phyloP scores from a whole-genome alignment of 257 asterid genomes.

The Solanum bukasovii region DNA sequence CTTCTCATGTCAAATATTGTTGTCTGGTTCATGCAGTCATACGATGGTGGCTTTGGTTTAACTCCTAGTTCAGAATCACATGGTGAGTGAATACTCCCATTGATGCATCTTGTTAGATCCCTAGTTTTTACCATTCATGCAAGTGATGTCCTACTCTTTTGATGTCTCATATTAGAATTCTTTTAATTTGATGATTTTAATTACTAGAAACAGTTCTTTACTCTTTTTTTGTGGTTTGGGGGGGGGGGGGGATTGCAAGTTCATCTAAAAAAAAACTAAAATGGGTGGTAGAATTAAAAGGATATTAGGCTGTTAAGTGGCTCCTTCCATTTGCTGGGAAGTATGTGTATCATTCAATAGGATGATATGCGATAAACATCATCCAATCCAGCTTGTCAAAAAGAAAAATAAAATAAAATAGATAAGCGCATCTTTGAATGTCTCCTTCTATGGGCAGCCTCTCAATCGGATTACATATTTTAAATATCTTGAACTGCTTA shows the following conservation, averaged over 20 bases:
- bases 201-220: not conserved
- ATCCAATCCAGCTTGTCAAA: not conserved
- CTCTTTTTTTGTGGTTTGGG: not conserved
- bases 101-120: not conserved
- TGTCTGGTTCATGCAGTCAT: conserved; percentile 54
- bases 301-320: not conserved
- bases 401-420: not conserved
- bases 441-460: not conserved
- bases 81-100: conserved; percentile 52
- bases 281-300: not conserved
- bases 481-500: not conserved
- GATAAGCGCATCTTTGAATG: not conserved
- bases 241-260: not conserved
- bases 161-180: not conserved
- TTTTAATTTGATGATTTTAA: not conserved
- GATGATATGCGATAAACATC: not conserved
- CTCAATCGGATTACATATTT: not conserved
- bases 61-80: conserved; percentile 91
- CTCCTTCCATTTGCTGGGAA: not conserved
- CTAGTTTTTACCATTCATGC: not conserved
- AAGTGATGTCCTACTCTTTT: not conserved
- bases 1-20: not conserved
- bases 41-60: conserved; percentile 95
- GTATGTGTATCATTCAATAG: not conserved
- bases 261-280: not conserved